Percentiles rank a stretch among this genome's conserved stretches.
Evolutionary conservation across 495 filamentous ascomycete genomes (phyloP).

Genomic region (Immersiella caudata): DNA sequence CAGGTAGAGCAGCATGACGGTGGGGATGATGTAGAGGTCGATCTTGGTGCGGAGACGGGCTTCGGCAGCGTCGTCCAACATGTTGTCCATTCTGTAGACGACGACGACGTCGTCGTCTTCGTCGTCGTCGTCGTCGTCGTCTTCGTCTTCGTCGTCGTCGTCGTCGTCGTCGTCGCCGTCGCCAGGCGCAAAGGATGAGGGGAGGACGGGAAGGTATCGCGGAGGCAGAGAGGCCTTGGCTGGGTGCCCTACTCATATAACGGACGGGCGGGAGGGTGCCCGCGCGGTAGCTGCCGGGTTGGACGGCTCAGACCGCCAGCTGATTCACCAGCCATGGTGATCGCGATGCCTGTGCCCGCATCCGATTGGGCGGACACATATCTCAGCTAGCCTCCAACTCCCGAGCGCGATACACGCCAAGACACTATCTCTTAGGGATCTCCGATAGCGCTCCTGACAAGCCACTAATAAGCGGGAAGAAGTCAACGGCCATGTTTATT

Average conservation of each 20-base stretch:
- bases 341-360: background rate
- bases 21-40: conserved; percentile 8
- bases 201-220: background rate
- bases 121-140: background rate
- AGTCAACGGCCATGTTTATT: too few species aligned
- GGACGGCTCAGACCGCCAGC: conserved; percentile 1
- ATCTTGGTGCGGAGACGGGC: conserved; percentile 4
- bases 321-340: background rate
- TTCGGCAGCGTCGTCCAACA: background rate
- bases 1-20: background rate
- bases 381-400: background rate
- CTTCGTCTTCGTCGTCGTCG: background rate
- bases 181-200: too few species aligned
- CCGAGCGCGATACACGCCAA: background rate
- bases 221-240: background rate
- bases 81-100: too few species aligned
- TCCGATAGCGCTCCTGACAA: background rate
- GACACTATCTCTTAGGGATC: background rate
- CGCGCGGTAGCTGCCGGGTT: background rate
- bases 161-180: too few species aligned
- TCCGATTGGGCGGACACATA: background rate
- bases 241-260: background rate
- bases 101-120: too few species aligned
- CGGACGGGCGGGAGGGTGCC: background rate
- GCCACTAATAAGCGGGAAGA: too few species aligned